These are phyloP conservation scores for Cladophialophora yegresii DNA, from an alignment of 2,329 filamentous ascomycete species.

Conservation along the genomic window DNA sequence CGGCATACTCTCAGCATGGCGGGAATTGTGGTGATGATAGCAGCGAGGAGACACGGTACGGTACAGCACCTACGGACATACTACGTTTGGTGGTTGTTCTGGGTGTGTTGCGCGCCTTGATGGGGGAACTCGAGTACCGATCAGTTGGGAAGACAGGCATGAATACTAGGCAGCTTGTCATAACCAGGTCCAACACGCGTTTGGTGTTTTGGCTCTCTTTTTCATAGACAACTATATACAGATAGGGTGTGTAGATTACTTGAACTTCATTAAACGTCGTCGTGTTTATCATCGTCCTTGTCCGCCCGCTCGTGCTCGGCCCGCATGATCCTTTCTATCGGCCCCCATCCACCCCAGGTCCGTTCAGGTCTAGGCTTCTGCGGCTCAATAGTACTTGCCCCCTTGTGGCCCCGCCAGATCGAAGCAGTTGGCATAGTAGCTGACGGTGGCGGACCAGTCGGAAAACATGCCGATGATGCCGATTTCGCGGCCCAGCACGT, in stretches of 20 bases:
- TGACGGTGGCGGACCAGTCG: conserved; percentile 69
- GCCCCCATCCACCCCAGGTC: too few species aligned
- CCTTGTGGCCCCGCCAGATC: conserved; percentile 39
- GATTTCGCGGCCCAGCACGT: conserved; percentile 64
- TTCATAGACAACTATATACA: not conserved
- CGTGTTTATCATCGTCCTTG: not conserved
- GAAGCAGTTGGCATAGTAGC: conserved; percentile 73
- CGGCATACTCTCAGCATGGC: too few species aligned
- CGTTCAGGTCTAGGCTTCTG: not conserved
- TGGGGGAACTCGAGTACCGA: too few species aligned
- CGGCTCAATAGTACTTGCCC: conserved; percentile 5
- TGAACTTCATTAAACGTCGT: not conserved
- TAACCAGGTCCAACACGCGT: too few species aligned
- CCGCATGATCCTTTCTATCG: too few species aligned
- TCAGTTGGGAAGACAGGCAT: too few species aligned
- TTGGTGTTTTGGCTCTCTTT: not conserved
- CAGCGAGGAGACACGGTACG: too few species aligned
- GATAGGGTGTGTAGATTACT: not conserved
- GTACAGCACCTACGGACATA: too few species aligned
- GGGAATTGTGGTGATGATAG: too few species aligned
- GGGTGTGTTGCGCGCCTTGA: too few species aligned
- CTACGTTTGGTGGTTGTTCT: too few species aligned
- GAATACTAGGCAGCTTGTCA: too few species aligned
- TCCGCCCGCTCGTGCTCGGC: not conserved
- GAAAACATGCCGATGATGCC: conserved; percentile 65